Evolutionary conservation across 129 eudicot genomes (phyloP), one percentile per base, ranked within the genome.

Genomic region (Flaveria brownii): DNA sequence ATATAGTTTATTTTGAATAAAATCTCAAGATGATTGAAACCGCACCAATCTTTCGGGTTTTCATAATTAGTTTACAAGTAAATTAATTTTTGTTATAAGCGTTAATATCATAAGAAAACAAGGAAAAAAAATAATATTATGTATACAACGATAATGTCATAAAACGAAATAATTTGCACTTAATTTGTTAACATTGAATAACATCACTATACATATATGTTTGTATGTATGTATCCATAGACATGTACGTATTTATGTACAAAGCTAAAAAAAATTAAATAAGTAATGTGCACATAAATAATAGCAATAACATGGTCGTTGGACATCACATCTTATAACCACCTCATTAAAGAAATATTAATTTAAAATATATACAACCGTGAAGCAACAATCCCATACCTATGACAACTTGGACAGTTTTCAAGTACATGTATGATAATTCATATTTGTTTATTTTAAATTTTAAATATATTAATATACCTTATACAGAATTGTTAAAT

Each of bases 271-370:
- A 16, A 56, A 20, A 9, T 20, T 20, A 57, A 55, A 57, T 57
- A 57, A 9, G 30, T 57, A 57, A 57, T 22, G 5, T 57, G 4
- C 23, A 57, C 25, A 36, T 36, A 36, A 30, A 36, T 36, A 36
- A 36, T 36, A 5, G 41, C 41, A 36, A 30, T 76, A 76, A 76
- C 36, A 76, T 64, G 52, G 80, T 64, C 8, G 80, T 76, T 75
- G 72, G 63, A 49, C 80, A 64, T 76, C 72, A 64, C 79, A 76
- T 64, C 80, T 64, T 63, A 64, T 76, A 76, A 64, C 80, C n/a
- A 76, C 80, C 64, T 76, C 72, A 76, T n/a, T 76, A 49, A 64
- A 76, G 13, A 61, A 62, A 16, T n/a, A 16, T 25, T 36, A 18
- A 36, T 36, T 33, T 52, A 11, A 52, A 54, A 50, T 50, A 11